Evolutionary conservation across 371 early-diverging fungal species (phyloP).

Genomic region (Conidiobolus incongruus): DNA sequence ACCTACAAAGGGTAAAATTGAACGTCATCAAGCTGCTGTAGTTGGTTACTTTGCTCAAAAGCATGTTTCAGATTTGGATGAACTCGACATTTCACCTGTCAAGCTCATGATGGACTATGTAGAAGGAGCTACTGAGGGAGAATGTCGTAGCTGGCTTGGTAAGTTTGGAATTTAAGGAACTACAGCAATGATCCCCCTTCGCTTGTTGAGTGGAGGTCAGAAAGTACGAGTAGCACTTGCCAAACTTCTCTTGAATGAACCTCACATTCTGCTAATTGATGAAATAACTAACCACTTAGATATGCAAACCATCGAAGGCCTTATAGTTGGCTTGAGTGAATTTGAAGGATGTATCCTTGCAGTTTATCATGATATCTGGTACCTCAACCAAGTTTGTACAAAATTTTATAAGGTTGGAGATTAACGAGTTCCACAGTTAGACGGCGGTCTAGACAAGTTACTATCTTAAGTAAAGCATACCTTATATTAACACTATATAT

Average conservation of each 20-base stretch:
- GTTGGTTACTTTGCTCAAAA: constrained; percentile 67
- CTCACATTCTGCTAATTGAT: constrained; percentile 61
- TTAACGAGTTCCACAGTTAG: too few species aligned
- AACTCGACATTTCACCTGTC: constrained; percentile 15
- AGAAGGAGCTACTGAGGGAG: constrained; percentile 24
- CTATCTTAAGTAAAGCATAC: too few species aligned
- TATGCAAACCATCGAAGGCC: constrained; percentile 41
- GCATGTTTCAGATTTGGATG: constrained; percentile 32
- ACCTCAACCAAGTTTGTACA: constrained; percentile 22
- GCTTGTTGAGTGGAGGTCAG: constrained; percentile 46
- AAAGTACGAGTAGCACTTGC: constrained; percentile 49
- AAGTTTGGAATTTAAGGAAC: constrained; percentile 37
- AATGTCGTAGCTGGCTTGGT: constrained; percentile 37
- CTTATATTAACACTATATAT: too few species aligned
- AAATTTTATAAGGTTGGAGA: constrained; percentile 1
- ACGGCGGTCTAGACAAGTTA: too few species aligned
- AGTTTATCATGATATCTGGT: constrained; percentile 54
- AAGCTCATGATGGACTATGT: constrained; percentile 17
- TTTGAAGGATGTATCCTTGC: constrained; percentile 35
- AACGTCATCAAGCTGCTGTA: constrained; percentile 25
- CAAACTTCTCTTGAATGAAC: constrained; percentile 24
- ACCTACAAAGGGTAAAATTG: constrained; percentile 29
- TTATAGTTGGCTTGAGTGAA: constrained; percentile 28
- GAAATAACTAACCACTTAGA: constrained; percentile 71
- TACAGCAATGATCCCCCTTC: constrained; percentile 20